phyloP scores from a whole-genome alignment of 345 rosid genomes.

The Pugionium cornutum region DNA sequence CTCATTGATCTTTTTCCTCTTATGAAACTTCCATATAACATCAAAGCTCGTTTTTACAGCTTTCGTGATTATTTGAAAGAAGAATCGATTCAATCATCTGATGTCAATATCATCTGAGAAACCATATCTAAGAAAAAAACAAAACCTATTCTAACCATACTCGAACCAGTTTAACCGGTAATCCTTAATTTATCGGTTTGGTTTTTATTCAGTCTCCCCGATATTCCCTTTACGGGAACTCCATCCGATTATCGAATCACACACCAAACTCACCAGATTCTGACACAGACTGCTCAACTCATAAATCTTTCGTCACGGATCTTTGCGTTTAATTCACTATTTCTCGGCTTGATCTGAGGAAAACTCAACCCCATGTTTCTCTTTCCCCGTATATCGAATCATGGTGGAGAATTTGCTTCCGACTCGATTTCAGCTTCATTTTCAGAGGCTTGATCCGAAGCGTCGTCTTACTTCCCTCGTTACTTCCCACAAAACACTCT shows the following conservation, averaged over 20 bases:
- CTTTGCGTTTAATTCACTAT: constrained; percentile 22
- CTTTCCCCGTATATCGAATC: neutral
- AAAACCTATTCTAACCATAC: no score
- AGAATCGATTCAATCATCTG: no score
- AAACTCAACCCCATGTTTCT: constrained; percentile 10
- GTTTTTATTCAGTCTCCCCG: neutral
- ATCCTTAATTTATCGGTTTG: neutral
- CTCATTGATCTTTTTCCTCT: no score
- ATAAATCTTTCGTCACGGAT: constrained; percentile 13
- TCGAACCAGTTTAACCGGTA: constrained; percentile 6
- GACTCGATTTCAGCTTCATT: constrained; percentile 53
- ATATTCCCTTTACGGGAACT: neutral
- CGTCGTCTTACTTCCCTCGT: constrained; percentile 58
- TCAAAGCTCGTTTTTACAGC: no score
- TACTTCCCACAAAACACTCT: constrained; percentile 74
- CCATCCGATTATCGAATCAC: neutral
- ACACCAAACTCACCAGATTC: constrained; percentile 37
- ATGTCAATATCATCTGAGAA: no score
- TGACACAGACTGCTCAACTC: constrained; percentile 33
- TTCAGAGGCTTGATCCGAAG: constrained; percentile 54
- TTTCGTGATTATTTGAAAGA: no score
- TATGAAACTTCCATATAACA: no score
- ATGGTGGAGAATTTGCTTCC: constrained; percentile 62
- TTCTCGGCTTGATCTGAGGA: constrained; percentile 16
- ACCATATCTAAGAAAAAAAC: no score